These are phyloP conservation scores for Emmonsia crescens DNA, from an alignment of 2,329 filamentous ascomycete species.

Conservation along the genomic window DNA sequence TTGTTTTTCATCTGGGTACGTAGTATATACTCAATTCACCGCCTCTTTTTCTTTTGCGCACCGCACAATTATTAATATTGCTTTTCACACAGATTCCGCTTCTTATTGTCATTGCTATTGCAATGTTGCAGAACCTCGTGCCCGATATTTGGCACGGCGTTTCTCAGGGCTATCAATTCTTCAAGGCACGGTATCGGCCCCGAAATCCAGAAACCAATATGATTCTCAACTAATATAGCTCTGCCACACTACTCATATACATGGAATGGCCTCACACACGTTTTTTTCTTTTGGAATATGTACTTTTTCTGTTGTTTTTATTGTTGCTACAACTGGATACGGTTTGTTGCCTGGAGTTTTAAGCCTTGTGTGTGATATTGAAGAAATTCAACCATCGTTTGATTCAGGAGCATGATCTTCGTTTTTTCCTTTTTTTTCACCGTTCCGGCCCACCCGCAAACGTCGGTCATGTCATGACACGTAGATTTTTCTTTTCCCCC, in stretches of 20 bases:
- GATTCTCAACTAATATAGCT: neutral
- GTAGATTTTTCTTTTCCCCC: neutral
- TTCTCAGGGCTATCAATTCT: slow-evolving; percentile 28
- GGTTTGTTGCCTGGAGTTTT: neutral
- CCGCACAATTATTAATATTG: slow-evolving; percentile 14
- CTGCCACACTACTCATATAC: neutral
- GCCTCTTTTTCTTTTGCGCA: neutral
- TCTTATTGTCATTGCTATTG: slow-evolving; percentile 34
- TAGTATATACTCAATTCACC: slow-evolving; percentile 4
- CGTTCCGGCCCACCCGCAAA: neutral
- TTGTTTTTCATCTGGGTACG: slow-evolving; percentile 46
- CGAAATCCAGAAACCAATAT: neutral
- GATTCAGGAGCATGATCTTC: neutral
- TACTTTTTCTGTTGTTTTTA: neutral
- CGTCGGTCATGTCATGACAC: neutral
- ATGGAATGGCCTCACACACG: neutral
- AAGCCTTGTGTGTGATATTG: neutral
- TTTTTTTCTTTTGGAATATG: neutral
- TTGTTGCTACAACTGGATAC: neutral
- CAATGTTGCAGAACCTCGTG: slow-evolving; percentile 35
- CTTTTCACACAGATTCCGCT: slow-evolving; percentile 34
- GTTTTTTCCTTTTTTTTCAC: slow-evolving; percentile 13
- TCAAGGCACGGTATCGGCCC: slow-evolving; percentile 17
- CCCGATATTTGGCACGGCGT: slow-evolving; percentile 33
- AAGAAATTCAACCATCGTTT: neutral